These are phyloP conservation scores for Rhododendron williamsianum DNA, from an alignment of 148 eudicot species.

Conservation along the genomic window DNA sequence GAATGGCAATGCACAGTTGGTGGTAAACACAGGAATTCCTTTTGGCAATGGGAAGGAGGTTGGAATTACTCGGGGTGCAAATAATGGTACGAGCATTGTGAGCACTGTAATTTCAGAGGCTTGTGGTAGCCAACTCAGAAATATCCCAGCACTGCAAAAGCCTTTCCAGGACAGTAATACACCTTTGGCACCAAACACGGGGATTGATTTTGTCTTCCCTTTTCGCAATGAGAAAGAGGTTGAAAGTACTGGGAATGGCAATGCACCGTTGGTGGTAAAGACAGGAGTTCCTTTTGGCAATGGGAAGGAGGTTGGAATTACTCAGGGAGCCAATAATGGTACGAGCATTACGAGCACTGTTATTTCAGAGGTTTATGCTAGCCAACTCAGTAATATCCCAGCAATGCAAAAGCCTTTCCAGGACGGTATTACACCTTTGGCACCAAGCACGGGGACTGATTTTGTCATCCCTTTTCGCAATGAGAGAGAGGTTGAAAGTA, in stretches of 20 bases:
- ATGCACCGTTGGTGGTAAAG: background rate
- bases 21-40: background rate
- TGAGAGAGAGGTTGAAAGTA: slow-evolving; percentile 8
- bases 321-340: background rate
- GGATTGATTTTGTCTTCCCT: background rate
- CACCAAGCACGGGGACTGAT: slow-evolving; percentile 5
- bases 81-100: background rate
- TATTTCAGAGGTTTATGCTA: slow-evolving; percentile 5
- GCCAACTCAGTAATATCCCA: slow-evolving; percentile 3
- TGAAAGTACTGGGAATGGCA: background rate
- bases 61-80: background rate
- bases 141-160: background rate
- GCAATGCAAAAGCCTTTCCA: background rate
- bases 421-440: slow-evolving; percentile 8
- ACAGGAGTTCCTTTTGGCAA: background rate
- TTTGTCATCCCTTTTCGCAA: slow-evolving; percentile 5
- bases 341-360: slow-evolving; percentile 4
- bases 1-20: background rate
- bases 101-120: slow-evolving; percentile 9
- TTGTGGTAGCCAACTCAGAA: background rate
- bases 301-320: slow-evolving; percentile 6
- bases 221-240: slow-evolving; percentile 12
- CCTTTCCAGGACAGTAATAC: background rate
- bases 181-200: slow-evolving; percentile 13
- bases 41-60: slow-evolving; percentile 8